Base-by-base conservation (phyloP, 495 filamentous ascomycete genomes). In the Cercophora sp. region DNA sequence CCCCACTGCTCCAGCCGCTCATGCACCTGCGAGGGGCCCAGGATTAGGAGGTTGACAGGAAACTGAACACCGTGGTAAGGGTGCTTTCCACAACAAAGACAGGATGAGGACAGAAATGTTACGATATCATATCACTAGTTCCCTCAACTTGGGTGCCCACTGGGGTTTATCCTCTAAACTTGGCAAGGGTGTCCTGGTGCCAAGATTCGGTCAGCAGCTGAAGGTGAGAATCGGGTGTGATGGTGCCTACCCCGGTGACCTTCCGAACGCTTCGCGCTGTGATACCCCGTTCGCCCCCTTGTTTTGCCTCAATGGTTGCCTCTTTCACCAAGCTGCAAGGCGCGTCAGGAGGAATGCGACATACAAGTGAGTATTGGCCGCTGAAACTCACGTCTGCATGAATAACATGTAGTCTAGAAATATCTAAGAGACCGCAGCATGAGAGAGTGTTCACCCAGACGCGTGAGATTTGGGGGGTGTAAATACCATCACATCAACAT, bases 401-500 rank as follows among this genome's bases (percentile, higher is more conserved):
- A 96, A 96, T 6, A 95, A 77, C 62, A 87, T 84, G 62, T 96
- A 96, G 61, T 96, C 87, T 27, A 96, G 76, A 62, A 90, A 94
- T 19, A 93, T 85, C 89, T 93, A 55, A 20, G 37, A 10, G 20
- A 13, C 8, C 8, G 18, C 3, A 11, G 10, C 23, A 29, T 40
- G 23, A 42, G 24, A 41, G 26, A 15, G 10, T 18, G 25, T n/a
- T 13, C 13, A 18, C 19, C 36, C 47, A 34, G 39, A 52, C 55
- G 56, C 48, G 50, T 44, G 16, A 53, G 48, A 16, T 16, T 25
- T n/a, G n/a, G 5, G 1, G 15, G 32, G 20, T 22, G 54, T 55
- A 53, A 80, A 58, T 78, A 96, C 89, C 75, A 92, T 72, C 51
- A 95, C 83, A 71, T 96, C 91, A 37, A 83, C 85, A 61, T 95